phyloP scores from a whole-genome alignment of 78 protist species.

The Dictyostelium brefeldianum region DNA sequence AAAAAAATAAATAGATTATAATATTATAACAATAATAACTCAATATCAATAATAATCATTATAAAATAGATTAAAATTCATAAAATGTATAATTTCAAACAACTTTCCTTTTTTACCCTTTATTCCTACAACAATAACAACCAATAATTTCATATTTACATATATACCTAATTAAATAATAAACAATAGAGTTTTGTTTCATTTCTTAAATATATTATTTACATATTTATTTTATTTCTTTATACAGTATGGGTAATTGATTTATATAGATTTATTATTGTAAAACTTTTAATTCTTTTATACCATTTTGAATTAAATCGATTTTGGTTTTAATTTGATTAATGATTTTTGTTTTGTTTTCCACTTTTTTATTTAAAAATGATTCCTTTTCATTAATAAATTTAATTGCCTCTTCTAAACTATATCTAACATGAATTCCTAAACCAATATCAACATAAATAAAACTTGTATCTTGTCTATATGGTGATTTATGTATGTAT shows the following conservation, averaged over 20 bases:
- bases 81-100: too few relatives aligned
- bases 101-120: too few relatives aligned
- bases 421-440: constrained; percentile 58
- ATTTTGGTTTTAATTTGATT: constrained; percentile 37
- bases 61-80: too few relatives aligned
- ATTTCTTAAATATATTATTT: neutral
- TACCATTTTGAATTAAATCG: constrained; percentile 57
- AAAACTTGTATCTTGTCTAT: constrained; percentile 56
- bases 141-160: neutral
- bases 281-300: constrained; percentile 26
- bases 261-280: neutral
- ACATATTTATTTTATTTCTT: neutral
- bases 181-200: constrained; percentile 8
- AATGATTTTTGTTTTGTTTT: constrained; percentile 34
- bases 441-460: constrained; percentile 78
- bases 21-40: neutral
- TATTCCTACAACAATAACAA: too few relatives aligned
- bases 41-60: too few relatives aligned
- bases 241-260: too few relatives aligned
- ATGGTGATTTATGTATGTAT: neutral
- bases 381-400: constrained; percentile 53
- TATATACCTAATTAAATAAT: neutral
- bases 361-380: constrained; percentile 35
- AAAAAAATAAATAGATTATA: neutral
- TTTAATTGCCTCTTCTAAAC: constrained; percentile 61